Percentiles rank a stretch among this genome's conserved stretches.
These are phyloP conservation scores for Geranium brycei DNA, from an alignment of 345 rosid species.

Conservation along the genomic window DNA sequence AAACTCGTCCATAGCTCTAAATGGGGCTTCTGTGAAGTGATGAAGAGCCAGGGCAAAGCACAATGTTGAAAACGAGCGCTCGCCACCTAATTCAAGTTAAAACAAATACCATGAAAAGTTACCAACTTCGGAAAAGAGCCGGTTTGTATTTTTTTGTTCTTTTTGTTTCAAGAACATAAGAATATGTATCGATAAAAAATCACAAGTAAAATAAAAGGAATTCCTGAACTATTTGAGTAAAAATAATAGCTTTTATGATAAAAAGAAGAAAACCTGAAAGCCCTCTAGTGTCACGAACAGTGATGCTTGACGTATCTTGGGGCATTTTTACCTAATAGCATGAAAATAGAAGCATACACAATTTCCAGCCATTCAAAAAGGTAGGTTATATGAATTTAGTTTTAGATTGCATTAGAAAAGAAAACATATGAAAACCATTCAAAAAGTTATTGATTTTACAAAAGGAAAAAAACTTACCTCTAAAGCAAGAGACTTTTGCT, in stretches of 20 bases:
- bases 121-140: background rate
- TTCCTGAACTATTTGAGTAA: background rate
- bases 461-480: slow-evolving; percentile 40
- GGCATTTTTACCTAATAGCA: slow-evolving; percentile 83
- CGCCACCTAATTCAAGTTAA: slow-evolving; percentile 51
- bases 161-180: background rate
- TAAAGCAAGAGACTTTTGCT: slow-evolving; percentile 56
- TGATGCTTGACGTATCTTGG: slow-evolving; percentile 71
- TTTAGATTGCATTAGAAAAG: background rate
- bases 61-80: slow-evolving; percentile 90
- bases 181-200: background rate
- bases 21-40: slow-evolving; percentile 85
- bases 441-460: background rate
- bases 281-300: slow-evolving; percentile 79
- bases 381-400: background rate
- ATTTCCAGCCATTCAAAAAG: background rate
- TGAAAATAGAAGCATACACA: slow-evolving; percentile 1
- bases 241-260: background rate
- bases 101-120: slow-evolving; percentile 5
- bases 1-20: slow-evolving; percentile 98
- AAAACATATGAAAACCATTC: background rate
- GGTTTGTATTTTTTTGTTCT: background rate
- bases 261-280: slow-evolving; percentile 57
- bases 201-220: background rate
- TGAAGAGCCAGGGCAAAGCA: slow-evolving; percentile 94